Base-by-base conservation (phyloP, 2,329 filamentous ascomycete species). In the Pseudocercospora crystallina region DNA sequence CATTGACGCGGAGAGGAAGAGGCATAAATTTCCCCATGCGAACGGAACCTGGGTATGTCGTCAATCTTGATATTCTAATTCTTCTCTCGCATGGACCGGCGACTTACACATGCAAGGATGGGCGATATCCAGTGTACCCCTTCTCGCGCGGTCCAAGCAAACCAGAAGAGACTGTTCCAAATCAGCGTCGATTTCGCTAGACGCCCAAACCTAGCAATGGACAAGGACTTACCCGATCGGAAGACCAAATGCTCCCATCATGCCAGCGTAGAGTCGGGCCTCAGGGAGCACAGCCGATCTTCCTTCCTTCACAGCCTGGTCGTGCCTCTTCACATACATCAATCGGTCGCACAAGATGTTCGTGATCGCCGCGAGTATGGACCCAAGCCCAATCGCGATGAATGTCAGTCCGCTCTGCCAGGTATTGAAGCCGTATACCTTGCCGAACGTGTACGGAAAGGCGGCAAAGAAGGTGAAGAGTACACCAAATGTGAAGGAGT, bases 361-460 rank as follows among this genome's bases (percentile, higher is more conserved):
- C 0, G 68, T 70, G 0, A 63, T 11, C 2, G 80, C 76, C 11
- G 77, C 85, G 8, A 77, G 38, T 1, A 86, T 47, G 80, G 89
- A 87, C 37, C 87, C 85, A 1, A 84, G 71, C 42, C 87, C 76
- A 51, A 89, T 79, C 5, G 84, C 86, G 34, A 92, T 63, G 69
- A 96, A 96, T 7, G 83, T 80, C 49, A 94, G 72, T 11, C 90
- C 91, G 12, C 81, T 76, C 69, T 95, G 86, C 77, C 86, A 92
- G 4, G 89, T 76, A 43, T 82, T 82, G 73, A 95, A 90, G 13
- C 81, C 83, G 67, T 95, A 87, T 30, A 86, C 83, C 20, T 76
- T 79, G 15, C 76, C 69, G 65, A 96, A 96, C 10, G 70, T 60
- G 45, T 60, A 65, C 2, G 65, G 66, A 31, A 61, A 69, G 2